Evolutionary conservation across 306 rosid genomes (phyloP).

Genomic region (Glycine soja): DNA sequence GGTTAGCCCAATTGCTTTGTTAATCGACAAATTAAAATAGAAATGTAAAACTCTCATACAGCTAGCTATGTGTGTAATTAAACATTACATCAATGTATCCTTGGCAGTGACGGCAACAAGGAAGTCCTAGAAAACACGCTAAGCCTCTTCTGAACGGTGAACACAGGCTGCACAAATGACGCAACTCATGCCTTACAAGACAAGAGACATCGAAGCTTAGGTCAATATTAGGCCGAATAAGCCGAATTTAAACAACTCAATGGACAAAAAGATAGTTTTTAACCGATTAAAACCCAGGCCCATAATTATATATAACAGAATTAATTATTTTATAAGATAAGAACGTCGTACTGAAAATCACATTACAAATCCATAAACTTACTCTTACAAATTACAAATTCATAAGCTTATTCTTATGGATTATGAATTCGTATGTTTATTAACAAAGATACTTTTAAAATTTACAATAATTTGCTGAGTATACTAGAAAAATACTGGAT

Average conservation of each 20-base stretch:
- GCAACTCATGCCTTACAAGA: slow-evolving; percentile 44
- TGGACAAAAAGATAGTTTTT: not conserved
- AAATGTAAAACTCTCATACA: slow-evolving; percentile 46
- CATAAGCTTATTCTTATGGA: too few species aligned
- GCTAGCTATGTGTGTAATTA: slow-evolving; percentile 41
- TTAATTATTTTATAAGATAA: too few species aligned
- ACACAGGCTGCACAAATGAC: slow-evolving; percentile 50
- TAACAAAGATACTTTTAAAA: too few species aligned
- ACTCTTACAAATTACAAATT: too few species aligned
- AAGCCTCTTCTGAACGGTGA: slow-evolving; percentile 31
- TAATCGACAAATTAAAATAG: slow-evolving; percentile 4
- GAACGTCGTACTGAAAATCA: too few species aligned
- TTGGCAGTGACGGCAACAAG: slow-evolving; percentile 47
- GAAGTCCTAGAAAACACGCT: slow-evolving; percentile 51
- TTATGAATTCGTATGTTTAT: too few species aligned
- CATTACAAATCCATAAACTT: too few species aligned
- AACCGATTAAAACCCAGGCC: slow-evolving; percentile 30
- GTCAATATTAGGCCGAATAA: slow-evolving; percentile 49
- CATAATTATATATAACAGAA: too few species aligned
- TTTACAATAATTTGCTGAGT: too few species aligned
- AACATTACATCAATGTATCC: slow-evolving; percentile 45
- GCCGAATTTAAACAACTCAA: slow-evolving; percentile 1
- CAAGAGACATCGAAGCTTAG: slow-evolving; percentile 8
- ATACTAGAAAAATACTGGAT: too few species aligned
- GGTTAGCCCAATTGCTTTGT: not conserved